These are phyloP conservation scores for Ogataea trehalophila DNA, from an alignment of 805 yeast species.

Conservation along the genomic window DNA sequence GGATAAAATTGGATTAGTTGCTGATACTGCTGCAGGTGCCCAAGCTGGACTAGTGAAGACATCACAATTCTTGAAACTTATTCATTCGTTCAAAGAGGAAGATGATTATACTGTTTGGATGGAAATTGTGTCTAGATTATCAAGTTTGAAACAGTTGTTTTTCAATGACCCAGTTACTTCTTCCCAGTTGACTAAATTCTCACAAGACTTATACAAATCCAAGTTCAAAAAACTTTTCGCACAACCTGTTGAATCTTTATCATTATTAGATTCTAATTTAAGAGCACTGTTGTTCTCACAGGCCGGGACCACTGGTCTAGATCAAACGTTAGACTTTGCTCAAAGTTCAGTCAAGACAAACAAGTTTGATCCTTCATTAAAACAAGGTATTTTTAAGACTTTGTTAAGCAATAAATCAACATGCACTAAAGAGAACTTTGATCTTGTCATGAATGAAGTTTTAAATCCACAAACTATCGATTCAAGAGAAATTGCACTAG, in stretches of 20 bases:
- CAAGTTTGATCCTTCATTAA: slow-evolving; percentile 35
- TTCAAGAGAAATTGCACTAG: slow-evolving; percentile 51
- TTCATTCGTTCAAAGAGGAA: slow-evolving; percentile 32
- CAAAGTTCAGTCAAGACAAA: slow-evolving; percentile 3
- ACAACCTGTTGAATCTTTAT: slow-evolving; percentile 10
- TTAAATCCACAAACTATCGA: slow-evolving; percentile 49
- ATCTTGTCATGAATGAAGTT: slow-evolving; percentile 42
- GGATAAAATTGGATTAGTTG: slow-evolving; percentile 51
- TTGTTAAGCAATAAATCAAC: slow-evolving; percentile 35
- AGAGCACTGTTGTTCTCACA: slow-evolving; percentile 36
- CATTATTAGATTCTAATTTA: slow-evolving; percentile 27
- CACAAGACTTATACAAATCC: slow-evolving; percentile 28
- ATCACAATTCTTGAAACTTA: slow-evolving; percentile 40
- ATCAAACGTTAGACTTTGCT: slow-evolving; percentile 30
- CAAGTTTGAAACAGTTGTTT: slow-evolving; percentile 32
- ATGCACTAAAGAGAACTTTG: slow-evolving; percentile 31
- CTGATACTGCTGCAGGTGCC: slow-evolving; percentile 47
- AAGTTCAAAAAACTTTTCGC: slow-evolving; percentile 24
- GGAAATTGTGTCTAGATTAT: slow-evolving; percentile 41
- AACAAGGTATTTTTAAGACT: slow-evolving; percentile 39
- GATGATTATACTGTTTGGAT: slow-evolving; percentile 49
- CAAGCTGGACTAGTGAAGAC: slow-evolving; percentile 41
- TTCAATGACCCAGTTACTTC: slow-evolving; percentile 31
- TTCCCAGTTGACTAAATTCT: slow-evolving; percentile 28
- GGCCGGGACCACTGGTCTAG: slow-evolving; percentile 37